Base-by-base conservation (phyloP, 768 basidiomycete genomes). In the Russula lepida region DNA sequence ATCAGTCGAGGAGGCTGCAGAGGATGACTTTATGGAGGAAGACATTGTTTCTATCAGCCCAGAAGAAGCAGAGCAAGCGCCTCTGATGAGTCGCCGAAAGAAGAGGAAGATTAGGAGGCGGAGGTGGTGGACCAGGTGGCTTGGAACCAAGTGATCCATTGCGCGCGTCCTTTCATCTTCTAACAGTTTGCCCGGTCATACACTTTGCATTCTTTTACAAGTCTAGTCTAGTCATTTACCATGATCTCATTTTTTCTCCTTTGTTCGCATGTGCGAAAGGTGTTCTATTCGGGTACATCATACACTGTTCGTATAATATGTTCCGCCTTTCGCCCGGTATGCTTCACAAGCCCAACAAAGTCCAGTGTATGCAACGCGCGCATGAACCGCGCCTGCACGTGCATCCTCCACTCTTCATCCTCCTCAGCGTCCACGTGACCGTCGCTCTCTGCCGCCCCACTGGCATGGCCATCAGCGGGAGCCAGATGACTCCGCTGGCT, bases 361-460 rank as follows among this genome's bases (percentile, higher is more conserved):
- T 92, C 90, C 43, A 93, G 77, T 67, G 92, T 89, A 61, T 93
- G 91, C 70, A 92, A 68, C 12, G 88, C 83, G 19, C 87, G 81
- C 54, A 91, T 79, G 70, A 92, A 93, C 21, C 90, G 77, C 44
- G 86, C 88, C 68, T 92, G 90, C 17, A 84, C 78, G 62, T 88
- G 81, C 58, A 81, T 58, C 65, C 77, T 78, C 85, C 83, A 85
- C 65, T 75, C 74, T 64, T 81, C 84, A 23, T 77, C 75, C 13
- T 73, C 74, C 37, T 75, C 43, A 13, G 35, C 28, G 11, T 43
- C 27, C 51, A 21, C 21, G 21, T 57, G 74, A 21, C 67, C 68
- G 12, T 71, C 69, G 47, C 62, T 70, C 56, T 68, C 59, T n/a
- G n/a, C n/a, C n/a, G n/a, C n/a, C 1, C 1, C 54, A 8, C 53